phyloP scores from a whole-genome alignment of 768 basidiomycete genomes.

The Rhizopogon salebrosus region DNA sequence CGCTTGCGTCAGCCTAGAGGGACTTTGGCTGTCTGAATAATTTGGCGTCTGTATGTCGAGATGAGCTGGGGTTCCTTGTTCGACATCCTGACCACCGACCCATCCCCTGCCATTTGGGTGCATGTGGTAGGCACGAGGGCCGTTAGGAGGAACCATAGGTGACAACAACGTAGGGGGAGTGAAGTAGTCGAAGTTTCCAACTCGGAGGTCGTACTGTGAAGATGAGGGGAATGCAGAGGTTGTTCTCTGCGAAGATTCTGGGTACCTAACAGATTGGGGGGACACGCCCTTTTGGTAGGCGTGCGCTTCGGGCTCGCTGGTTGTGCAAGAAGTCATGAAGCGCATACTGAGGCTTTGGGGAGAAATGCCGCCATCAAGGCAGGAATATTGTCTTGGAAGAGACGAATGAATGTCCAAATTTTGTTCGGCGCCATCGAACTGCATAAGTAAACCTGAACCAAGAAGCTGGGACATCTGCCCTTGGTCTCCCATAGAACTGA shows the following conservation, averaged over 20 bases:
- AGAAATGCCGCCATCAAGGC: slow-evolving; percentile 6
- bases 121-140: not conserved
- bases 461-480: not conserved
- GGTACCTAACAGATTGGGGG: slow-evolving; percentile 14
- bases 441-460: not conserved
- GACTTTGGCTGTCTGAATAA: slow-evolving; percentile 12
- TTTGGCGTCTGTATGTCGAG: slow-evolving; percentile 10
- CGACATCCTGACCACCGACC: slow-evolving; percentile 13
- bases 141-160: slow-evolving; percentile 2
- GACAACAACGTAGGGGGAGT: slow-evolving; percentile 9
- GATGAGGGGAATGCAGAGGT: slow-evolving; percentile 16
- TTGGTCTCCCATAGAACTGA: not conserved
- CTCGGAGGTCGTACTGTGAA: slow-evolving; percentile 9
- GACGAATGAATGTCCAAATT: slow-evolving; percentile 14
- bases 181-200: slow-evolving; percentile 7
- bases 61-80: not conserved
- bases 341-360: slow-evolving; percentile 15
- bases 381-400: slow-evolving; percentile 7
- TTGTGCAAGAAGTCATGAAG: slow-evolving; percentile 22
- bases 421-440: slow-evolving; percentile 11
- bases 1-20: slow-evolving; percentile 7
- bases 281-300: slow-evolving; percentile 15
- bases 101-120: slow-evolving; percentile 3
- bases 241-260: slow-evolving; percentile 28
- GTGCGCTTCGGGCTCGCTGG: slow-evolving; percentile 21